Base-by-base conservation (phyloP, 1,284 basidiomycete species). In the Stygiomarasmius scandens region DNA sequence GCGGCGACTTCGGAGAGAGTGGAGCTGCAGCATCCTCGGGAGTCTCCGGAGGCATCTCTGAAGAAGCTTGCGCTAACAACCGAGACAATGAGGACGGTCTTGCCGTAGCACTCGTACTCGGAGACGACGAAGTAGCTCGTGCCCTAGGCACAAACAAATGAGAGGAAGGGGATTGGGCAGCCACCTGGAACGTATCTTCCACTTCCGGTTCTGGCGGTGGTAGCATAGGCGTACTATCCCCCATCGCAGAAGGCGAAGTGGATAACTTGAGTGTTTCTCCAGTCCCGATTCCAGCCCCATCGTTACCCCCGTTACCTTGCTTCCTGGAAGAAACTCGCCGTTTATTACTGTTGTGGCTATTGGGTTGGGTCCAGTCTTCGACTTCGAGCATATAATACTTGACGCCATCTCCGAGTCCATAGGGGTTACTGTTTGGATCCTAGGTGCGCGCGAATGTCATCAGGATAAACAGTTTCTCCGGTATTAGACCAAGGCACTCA, bases 351-450 rank as follows among this genome's bases (percentile, higher is more conserved):
- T 77, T 80, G 2, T 87, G 85, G 34, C 77, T 78, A 52, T 77
- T 80, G 2, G 87, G 85, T 64, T 91, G 91, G 1, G 89, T 92
- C 89, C 92, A 95, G 66, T 94, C 92, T 69, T 97, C 95, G 4
- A 96, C 94, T 68, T 96, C 90, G 16, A 97, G 85, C 82, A 95
- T 89, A 72, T 92, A 95, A 69, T 94, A 98, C 65, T 95, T 93
- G 57, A 96, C 85, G 11, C 95, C 95, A 64, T 95, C 92, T 1
- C 92, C 89, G 1, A 98, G 81, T 8, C 92, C 86, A 69, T 90
- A 92, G 20, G 89, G 85, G 69, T 90, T 91, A 52, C 84, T 89
- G 24, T 75, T 78, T 25, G 86, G 83, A 68, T 90, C 86, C 90
- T 93, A 54, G 24, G 16, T 1, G 19, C 53, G 25, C 20, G 44